Percentiles rank a stretch among this genome's conserved stretches.
These are phyloP conservation scores for Lenzites betulinus DNA, from an alignment of 768 basidiomycete species.

Conservation along the genomic window DNA sequence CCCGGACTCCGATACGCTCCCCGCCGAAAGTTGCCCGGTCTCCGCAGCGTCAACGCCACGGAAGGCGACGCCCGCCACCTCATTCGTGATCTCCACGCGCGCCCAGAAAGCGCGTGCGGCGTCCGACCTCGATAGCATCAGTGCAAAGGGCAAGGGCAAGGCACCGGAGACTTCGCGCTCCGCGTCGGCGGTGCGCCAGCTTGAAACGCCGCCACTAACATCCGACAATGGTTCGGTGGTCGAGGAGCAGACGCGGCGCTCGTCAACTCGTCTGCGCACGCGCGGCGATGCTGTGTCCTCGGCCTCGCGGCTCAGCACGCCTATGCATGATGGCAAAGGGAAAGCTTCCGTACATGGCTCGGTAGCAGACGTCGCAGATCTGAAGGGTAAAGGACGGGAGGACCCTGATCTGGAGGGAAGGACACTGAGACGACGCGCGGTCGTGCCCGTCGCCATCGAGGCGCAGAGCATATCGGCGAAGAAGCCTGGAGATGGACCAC, in stretches of 20 bases:
- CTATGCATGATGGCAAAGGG: conserved; percentile 18
- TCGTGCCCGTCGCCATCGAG: conserved; percentile 11
- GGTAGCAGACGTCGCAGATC: conserved; percentile 11
- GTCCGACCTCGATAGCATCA: conserved; percentile 25
- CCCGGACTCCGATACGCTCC: conserved; percentile 29
- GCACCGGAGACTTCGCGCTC: conserved; percentile 17
- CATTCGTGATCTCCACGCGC: conserved; percentile 62
- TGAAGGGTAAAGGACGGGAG: conserved; percentile 18
- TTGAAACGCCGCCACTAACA: conserved; percentile 51
- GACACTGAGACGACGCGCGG: conserved; percentile 24
- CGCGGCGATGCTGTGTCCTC: conserved; percentile 28
- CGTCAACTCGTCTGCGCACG: conserved; percentile 26
- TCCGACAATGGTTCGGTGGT: conserved; percentile 42
- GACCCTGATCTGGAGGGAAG: conserved; percentile 28
- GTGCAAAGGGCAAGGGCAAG: conserved; percentile 19
- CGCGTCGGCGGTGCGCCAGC: conserved; percentile 34
- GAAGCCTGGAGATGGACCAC: conserved; percentile 41
- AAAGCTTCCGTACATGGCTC: conserved; percentile 23
- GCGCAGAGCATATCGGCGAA: conserved; percentile 17
- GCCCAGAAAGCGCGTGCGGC: conserved; percentile 48
- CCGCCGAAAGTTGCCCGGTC: conserved; percentile 7
- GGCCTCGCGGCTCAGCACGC: conserved; percentile 18
- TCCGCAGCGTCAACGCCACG: conserved; percentile 15
- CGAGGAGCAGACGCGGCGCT: conserved; percentile 29
- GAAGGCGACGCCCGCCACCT: conserved; percentile 15